These are phyloP conservation scores for Eutypella sp. DNA, from an alignment of 2,329 filamentous ascomycete genomes.

Conservation along the genomic window DNA sequence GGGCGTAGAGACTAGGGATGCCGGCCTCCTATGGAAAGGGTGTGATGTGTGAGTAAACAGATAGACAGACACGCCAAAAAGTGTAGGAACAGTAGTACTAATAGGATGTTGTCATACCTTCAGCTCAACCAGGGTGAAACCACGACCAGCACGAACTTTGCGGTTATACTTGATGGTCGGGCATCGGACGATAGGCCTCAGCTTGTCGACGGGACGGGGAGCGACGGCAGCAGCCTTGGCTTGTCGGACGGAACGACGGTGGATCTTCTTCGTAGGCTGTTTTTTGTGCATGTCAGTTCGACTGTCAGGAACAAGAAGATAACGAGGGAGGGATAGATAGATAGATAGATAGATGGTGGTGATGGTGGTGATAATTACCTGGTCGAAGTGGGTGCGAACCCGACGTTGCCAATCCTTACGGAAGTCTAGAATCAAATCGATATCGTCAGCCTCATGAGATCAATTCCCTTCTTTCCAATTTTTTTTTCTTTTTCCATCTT, in stretches of 20 bases:
- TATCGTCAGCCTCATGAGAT: constrained; percentile 19
- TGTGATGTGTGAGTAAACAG: too few species aligned
- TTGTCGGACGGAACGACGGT: constrained; percentile 84
- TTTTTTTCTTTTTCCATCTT: background rate
- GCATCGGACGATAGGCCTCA: constrained; percentile 95
- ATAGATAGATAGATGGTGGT: too few species aligned
- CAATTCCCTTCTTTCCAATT: background rate
- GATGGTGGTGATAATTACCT: constrained; percentile 52
- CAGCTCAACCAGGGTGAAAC: constrained; percentile 95
- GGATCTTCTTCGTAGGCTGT: constrained; percentile 93
- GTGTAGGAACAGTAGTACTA: background rate
- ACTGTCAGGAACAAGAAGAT: too few species aligned
- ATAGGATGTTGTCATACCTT: constrained; percentile 64
- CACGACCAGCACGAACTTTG: constrained; percentile 90
- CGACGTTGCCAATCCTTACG: constrained; percentile 99
- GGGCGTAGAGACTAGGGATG: constrained; percentile 88
- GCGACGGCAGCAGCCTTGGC: constrained; percentile 93
- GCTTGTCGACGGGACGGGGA: constrained; percentile 93
- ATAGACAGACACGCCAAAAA: constrained; percentile 30
- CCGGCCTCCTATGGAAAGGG: constrained; percentile 91
- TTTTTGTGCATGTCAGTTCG: too few species aligned
- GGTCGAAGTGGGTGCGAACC: constrained; percentile 99
- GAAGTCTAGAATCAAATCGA: constrained; percentile 67
- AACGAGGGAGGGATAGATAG: too few species aligned
- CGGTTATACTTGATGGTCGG: constrained; percentile 99